Conservation (phyloP, 2,329 filamentous ascomycete species). For the Tolypocladium guangdongense region DNA sequence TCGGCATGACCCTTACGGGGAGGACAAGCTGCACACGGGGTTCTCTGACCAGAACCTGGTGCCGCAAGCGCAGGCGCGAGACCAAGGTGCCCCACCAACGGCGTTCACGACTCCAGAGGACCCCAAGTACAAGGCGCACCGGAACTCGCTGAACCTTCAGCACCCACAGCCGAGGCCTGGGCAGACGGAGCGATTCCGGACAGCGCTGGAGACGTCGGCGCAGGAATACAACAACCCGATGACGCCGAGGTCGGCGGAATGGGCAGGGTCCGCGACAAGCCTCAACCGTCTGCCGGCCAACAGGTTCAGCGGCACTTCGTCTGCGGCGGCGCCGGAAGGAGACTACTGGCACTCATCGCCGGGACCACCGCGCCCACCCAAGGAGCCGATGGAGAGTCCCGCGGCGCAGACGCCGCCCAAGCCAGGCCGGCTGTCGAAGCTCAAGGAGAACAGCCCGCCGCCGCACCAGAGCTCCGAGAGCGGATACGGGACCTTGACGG, state of each 20-base stretch:
- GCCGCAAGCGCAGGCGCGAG: conserved; percentile 9
- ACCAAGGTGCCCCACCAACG: conserved; percentile 28
- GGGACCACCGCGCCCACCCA: conserved; percentile 47
- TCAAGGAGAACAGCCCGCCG: conserved; percentile 44
- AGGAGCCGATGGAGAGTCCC: conserved; percentile 43
- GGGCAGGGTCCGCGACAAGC: conserved; percentile 50
- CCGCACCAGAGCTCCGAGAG: conserved; percentile 45
- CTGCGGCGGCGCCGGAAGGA: conserved; percentile 18
- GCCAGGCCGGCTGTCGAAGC: conserved; percentile 35
- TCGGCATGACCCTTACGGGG: conserved; percentile 42
- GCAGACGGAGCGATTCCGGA: conserved; percentile 63
- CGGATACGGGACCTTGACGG: conserved; percentile 38
- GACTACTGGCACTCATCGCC: conserved; percentile 38
- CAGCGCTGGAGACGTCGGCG: conserved; percentile 61
- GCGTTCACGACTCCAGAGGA: conserved; percentile 49
- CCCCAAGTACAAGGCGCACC: conserved; percentile 72
- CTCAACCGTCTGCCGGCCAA: conserved; percentile 40
- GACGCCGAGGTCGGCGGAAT: conserved; percentile 50
- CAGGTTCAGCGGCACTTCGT: conserved; percentile 36
- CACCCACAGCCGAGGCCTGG: conserved; percentile 70
- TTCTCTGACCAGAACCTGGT: conserved; percentile 42
- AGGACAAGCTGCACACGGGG: conserved; percentile 49
- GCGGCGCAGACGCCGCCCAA: conserved; percentile 33
- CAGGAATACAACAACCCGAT: conserved; percentile 52
- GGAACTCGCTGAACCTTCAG: conserved; percentile 68